These are phyloP conservation scores for Adiantum capillusveneris DNA, from an alignment of 75 land plant genomes.

Conservation along the genomic window DNA sequence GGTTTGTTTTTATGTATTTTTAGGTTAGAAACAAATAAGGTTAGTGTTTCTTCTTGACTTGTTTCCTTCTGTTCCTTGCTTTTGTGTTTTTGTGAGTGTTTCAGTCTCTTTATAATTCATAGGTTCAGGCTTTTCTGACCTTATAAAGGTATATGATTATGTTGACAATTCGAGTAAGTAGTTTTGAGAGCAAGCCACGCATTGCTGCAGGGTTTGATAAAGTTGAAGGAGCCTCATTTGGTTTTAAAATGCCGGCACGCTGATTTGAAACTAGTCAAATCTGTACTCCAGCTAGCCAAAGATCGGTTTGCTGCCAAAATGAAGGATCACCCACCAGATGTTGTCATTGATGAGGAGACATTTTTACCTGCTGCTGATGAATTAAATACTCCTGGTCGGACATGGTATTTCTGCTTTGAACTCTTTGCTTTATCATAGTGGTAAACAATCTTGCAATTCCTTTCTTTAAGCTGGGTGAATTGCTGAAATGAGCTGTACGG, in stretches of 20 bases:
- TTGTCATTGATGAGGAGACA: slow-evolving; percentile 41
- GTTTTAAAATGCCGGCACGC: slow-evolving; percentile 57
- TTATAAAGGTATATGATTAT: no score
- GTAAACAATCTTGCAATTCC: no score
- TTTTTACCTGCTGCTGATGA: slow-evolving; percentile 50
- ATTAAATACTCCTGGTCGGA: neutral
- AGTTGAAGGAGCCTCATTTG: slow-evolving; percentile 66
- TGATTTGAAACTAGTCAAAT: slow-evolving; percentile 48
- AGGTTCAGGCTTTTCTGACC: no score
- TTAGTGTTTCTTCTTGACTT: no score
- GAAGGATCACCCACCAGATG: slow-evolving; percentile 40
- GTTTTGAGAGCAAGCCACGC: neutral
- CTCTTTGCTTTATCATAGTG: neutral
- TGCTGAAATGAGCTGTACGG: no score
- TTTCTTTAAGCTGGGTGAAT: no score
- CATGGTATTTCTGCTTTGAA: neutral
- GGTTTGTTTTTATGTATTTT: no score
- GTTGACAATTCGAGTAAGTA: no score
- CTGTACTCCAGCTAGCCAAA: slow-evolving; percentile 47
- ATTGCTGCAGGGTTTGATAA: slow-evolving; percentile 48
- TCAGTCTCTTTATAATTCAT: no score
- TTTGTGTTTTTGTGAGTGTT: no score
- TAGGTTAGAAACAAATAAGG: no score
- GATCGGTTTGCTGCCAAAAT: slow-evolving; percentile 55
- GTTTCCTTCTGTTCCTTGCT: no score